phyloP scores from a whole-genome alignment of 2,329 filamentous ascomycete genomes.

The Nemania sp. region DNA sequence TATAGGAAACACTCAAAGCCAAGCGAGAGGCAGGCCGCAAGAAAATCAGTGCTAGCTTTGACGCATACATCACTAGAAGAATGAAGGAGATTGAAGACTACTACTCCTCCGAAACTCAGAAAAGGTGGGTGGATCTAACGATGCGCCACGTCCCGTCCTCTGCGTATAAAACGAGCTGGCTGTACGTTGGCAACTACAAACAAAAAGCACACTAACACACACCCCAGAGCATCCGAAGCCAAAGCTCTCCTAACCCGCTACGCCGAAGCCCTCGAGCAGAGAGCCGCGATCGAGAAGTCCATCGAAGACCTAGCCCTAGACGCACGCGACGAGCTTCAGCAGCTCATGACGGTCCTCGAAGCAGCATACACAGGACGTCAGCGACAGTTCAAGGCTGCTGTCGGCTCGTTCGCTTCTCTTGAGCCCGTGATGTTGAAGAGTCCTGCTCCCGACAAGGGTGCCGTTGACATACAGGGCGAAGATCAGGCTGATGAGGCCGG shows the following conservation, averaged over 20 bases:
- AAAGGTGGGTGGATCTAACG: constrained; percentile 10
- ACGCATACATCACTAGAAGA: constrained; percentile 28
- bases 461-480: not conserved
- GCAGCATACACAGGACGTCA: constrained; percentile 29
- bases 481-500: not conserved
- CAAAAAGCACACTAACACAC: constrained; percentile 5
- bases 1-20: constrained; percentile 42
- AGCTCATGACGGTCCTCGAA: constrained; percentile 16
- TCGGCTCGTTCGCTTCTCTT: constrained; percentile 23
- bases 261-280: constrained; percentile 23
- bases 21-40: constrained; percentile 40
- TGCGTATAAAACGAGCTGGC: too few species aligned
- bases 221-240: constrained; percentile 24
- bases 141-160: too few species aligned
- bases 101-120: constrained; percentile 37
- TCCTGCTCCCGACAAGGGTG: not conserved
- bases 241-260: constrained; percentile 27
- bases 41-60: constrained; percentile 38
- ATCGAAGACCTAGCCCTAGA: constrained; percentile 25
- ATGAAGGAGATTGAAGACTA: constrained; percentile 39
- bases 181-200: not conserved
- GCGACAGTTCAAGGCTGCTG: not conserved
- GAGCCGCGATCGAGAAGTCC: constrained; percentile 29
- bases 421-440: constrained; percentile 2
- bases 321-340: constrained; percentile 10